phyloP scores from a whole-genome alignment of 371 early-diverging fungal genomes.

The Capillidium rhysosporum region DNA sequence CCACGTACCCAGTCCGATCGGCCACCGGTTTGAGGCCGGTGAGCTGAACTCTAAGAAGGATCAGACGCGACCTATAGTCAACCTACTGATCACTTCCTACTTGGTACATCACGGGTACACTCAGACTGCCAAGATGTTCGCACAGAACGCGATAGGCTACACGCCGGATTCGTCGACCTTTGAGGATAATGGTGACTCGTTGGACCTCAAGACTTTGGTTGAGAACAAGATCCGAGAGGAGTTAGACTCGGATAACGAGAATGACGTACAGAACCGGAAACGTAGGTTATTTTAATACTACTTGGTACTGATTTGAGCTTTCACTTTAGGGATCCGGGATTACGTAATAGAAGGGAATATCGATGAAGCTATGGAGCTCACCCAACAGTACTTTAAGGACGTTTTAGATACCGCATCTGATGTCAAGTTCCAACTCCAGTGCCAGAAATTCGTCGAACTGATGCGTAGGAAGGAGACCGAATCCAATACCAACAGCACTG shows the following conservation, averaged over 20 bases:
- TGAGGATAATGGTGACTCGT: not conserved
- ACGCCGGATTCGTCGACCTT: constrained; percentile 8
- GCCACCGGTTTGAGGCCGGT: too few relatives aligned
- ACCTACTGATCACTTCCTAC: constrained; percentile 18
- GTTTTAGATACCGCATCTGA: constrained; percentile 31
- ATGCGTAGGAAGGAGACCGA: constrained; percentile 12
- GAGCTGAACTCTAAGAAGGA: not conserved
- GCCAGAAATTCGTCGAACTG: constrained; percentile 70
- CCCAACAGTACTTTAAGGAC: constrained; percentile 32
- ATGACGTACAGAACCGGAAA: constrained; percentile 14
- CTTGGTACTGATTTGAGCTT: not conserved
- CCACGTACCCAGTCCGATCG: not conserved
- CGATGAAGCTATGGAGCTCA: constrained; percentile 36
- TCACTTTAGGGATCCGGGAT: constrained; percentile 42
- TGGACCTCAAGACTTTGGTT: not conserved
- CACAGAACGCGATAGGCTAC: constrained; percentile 15
- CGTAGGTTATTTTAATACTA: constrained; percentile 9
- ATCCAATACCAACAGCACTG: constrained; percentile 8
- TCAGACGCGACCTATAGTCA: not conserved
- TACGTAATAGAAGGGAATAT: constrained; percentile 48
- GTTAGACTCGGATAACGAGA: constrained; percentile 11
- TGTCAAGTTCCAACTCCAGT: constrained; percentile 48
- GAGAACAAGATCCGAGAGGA: constrained; percentile 8
- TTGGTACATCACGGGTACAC: constrained; percentile 57
- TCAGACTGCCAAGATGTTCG: constrained; percentile 40